Evolutionary conservation across 495 filamentous ascomycete genomes (phyloP).

Genomic region (Staphylotrichum tortipilum): DNA sequence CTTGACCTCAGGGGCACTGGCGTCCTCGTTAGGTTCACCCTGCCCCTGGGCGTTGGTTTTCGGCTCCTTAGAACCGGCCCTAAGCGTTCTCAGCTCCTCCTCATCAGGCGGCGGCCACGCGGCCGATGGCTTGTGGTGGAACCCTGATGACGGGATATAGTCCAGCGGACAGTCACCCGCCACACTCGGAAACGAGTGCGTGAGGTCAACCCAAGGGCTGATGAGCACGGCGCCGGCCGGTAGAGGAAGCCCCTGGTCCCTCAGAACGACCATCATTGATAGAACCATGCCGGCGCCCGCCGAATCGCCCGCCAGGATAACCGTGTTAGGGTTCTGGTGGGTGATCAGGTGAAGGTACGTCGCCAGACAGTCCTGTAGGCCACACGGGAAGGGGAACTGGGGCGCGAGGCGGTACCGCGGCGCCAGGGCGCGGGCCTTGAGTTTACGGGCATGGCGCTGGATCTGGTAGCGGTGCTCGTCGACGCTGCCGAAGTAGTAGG

Average conservation of each 20-base stretch:
- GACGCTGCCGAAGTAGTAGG: constrained; percentile 72
- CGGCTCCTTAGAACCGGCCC: constrained; percentile 22
- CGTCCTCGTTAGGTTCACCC: background rate
- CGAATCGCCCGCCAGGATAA: constrained; percentile 78
- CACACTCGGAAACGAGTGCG: constrained; percentile 88
- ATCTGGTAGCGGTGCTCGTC: constrained; percentile 95
- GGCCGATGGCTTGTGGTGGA: constrained; percentile 70
- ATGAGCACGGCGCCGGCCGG: constrained; percentile 87
- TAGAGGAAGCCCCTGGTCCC: constrained; percentile 70
- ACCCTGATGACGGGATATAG: constrained; percentile 81
- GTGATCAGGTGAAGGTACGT: constrained; percentile 76
- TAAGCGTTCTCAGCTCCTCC: constrained; percentile 50
- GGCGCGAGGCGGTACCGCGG: constrained; percentile 83
- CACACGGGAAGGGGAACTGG: constrained; percentile 92
- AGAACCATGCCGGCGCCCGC: constrained; percentile 84
- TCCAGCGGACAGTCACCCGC: constrained; percentile 62
- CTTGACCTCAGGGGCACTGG: constrained; percentile 13
- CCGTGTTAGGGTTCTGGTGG: constrained; percentile 63
- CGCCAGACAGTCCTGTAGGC: constrained; percentile 77
- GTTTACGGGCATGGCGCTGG: constrained; percentile 87
- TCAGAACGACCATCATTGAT: constrained; percentile 66
- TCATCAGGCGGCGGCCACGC: constrained; percentile 88
- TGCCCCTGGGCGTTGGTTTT: constrained; percentile 12
- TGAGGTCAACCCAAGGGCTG: constrained; percentile 89
- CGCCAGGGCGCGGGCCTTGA: constrained; percentile 81